Conservation (phyloP, 352 stramenopile species). For the Phytophthora sansomeana region DNA sequence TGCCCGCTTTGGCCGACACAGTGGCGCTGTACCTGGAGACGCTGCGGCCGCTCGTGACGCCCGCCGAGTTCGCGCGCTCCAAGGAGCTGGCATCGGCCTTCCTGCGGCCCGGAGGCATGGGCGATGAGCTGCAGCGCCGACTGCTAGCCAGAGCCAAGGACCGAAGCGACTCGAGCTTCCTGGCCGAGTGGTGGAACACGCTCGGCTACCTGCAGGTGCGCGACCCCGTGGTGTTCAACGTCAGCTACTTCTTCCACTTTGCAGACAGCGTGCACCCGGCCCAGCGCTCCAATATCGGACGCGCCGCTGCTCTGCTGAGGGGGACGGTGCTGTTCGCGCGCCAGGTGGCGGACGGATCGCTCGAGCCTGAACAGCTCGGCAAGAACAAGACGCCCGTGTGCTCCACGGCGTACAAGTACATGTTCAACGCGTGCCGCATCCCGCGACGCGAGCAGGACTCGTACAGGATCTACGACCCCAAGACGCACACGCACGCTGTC, state of each 20-base stretch:
- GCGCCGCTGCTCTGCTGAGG: conserved; percentile 86
- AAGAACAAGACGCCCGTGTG: conserved; percentile 92
- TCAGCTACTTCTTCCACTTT: conserved; percentile 93
- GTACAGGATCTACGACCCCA: conserved; percentile 93
- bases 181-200: conserved; percentile 86
- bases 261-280: conserved; percentile 62
- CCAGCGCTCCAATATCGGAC: conserved; percentile 70
- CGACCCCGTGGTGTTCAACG: conserved; percentile 88
- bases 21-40: conserved; percentile 92
- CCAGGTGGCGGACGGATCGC: conserved; percentile 83
- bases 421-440: conserved; percentile 96
- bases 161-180: conserved; percentile 70
- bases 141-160: conserved; percentile 63
- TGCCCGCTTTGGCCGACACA: conserved; percentile 92
- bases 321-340: conserved; percentile 91
- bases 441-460: conserved; percentile 76
- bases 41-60: conserved; percentile 82
- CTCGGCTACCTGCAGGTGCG: conserved; percentile 79
- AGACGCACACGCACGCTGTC: conserved; percentile 86
- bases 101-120: conserved; percentile 61
- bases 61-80: conserved; percentile 72
- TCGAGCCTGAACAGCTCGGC: conserved; percentile 91
- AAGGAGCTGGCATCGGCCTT: conserved; percentile 80
- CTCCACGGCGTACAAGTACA: conserved; percentile 94
- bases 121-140: conserved; percentile 81